Evolutionary conservation across 495 filamentous ascomycete genomes (phyloP).

Genomic region (Trichocladium antarcticum): DNA sequence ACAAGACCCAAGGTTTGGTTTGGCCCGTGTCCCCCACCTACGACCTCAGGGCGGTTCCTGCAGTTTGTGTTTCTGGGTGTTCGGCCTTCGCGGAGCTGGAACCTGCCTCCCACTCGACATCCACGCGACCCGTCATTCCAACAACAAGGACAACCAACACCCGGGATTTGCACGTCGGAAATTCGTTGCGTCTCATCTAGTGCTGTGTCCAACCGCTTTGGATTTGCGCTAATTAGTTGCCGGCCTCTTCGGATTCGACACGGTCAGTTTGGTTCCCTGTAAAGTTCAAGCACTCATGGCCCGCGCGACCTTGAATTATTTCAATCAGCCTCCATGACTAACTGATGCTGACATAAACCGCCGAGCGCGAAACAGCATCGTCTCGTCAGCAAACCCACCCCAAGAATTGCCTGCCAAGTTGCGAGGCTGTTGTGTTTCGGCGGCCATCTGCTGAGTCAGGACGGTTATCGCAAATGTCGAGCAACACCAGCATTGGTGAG

Average conservation of each 20-base stretch:
- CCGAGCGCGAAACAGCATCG: background rate
- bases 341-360: background rate
- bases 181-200: background rate
- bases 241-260: background rate
- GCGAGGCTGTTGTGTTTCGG: background rate
- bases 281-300: background rate
- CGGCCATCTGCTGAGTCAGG: constrained; percentile 19
- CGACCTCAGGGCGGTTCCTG: background rate
- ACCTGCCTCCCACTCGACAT: too few relatives aligned
- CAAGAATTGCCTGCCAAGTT: background rate
- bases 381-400: background rate
- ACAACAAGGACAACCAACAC: too few relatives aligned
- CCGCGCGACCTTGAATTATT: background rate
- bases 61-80: background rate
- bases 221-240: background rate
- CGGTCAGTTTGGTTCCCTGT: background rate
- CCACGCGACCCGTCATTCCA: too few relatives aligned
- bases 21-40: background rate
- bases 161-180: too few relatives aligned
- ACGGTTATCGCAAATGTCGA: constrained; percentile 7
- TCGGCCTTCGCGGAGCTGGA: background rate
- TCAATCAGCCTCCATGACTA: background rate
- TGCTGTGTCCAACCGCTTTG: background rate
- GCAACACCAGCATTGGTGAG: constrained; percentile 15
- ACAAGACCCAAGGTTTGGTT: background rate